A percentile compares a stretch with the other conserved stretches of the same genome.
These are phyloP conservation scores for Sarocladiaceae sp. DNA, from an alignment of 2,329 filamentous ascomycete genomes.

Conservation along the genomic window DNA sequence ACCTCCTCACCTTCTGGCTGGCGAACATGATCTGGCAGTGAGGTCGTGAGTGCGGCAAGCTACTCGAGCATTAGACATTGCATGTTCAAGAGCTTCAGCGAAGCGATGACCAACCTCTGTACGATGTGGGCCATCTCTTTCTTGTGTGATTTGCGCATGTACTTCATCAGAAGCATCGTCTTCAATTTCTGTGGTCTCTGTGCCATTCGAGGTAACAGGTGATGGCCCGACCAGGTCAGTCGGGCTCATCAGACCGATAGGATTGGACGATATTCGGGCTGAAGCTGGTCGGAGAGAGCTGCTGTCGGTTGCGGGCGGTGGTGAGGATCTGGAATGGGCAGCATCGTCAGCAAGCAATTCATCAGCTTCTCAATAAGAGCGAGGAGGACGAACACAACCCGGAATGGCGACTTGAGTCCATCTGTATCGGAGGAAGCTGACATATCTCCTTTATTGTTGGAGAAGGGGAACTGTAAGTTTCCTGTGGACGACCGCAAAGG, in stretches of 20 bases:
- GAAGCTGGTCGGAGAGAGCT: slow-evolving; percentile 49
- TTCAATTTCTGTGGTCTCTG: slow-evolving; percentile 79
- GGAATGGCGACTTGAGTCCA: slow-evolving; percentile 42
- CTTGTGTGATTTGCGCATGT: slow-evolving; percentile 22
- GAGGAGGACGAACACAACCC: slow-evolving; percentile 45
- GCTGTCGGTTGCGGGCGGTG: slow-evolving; percentile 34
- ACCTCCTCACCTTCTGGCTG: slow-evolving; percentile 68
- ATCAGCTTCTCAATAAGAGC: not conserved
- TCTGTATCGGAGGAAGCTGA: slow-evolving; percentile 51
- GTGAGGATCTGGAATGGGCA: slow-evolving; percentile 26
- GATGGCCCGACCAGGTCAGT: slow-evolving; percentile 74
- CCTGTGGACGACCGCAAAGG: slow-evolving; percentile 60
- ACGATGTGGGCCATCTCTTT: slow-evolving; percentile 16
- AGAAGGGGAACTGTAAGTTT: slow-evolving; percentile 32
- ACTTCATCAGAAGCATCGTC: slow-evolving; percentile 66
- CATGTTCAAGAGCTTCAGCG: no score
- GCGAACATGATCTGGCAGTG: slow-evolving; percentile 53
- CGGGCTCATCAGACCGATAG: slow-evolving; percentile 56
- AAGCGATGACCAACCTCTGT: slow-evolving; percentile 24
- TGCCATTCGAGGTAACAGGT: slow-evolving; percentile 81
- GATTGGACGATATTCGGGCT: slow-evolving; percentile 42
- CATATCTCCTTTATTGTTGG: slow-evolving; percentile 48
- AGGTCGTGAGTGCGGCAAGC: slow-evolving; percentile 40
- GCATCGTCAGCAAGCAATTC: slow-evolving; percentile 1
- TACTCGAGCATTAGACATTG: not conserved